Conservation (phyloP, 139 green algal genomes). For the Monoraphidium neglectum region DNA sequence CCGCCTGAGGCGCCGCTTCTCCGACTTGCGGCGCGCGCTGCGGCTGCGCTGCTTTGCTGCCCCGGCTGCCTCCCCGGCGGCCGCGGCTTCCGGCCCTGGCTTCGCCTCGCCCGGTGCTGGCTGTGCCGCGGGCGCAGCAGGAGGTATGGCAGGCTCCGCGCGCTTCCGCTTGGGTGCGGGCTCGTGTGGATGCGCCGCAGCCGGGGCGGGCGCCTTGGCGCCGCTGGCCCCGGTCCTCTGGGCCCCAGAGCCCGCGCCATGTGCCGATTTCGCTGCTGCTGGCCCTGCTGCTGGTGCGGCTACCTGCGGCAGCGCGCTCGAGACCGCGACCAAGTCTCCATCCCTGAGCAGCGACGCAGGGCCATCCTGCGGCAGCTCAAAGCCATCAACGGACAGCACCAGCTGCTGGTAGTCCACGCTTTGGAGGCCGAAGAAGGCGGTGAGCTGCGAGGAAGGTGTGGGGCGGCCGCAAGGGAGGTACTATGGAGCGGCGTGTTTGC, state of each 20-base stretch:
- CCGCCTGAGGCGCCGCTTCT: conserved; percentile 33
- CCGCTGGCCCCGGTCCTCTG: too few species aligned
- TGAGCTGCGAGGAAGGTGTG: too few species aligned
- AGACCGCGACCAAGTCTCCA: conserved; percentile 20
- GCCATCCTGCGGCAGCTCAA: conserved; percentile 5
- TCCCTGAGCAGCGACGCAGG: conserved; percentile 21
- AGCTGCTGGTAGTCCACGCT: background rate
- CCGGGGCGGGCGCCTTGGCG: too few species aligned
- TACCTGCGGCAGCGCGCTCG: background rate
- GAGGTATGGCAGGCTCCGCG: too few species aligned
- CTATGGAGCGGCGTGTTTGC: too few species aligned
- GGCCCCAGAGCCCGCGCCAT: too few species aligned
- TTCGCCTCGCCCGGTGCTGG: conserved; percentile 13
- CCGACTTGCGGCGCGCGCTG: conserved; percentile 44
- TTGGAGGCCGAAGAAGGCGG: too few species aligned
- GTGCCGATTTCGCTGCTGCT: background rate
- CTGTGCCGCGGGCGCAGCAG: too few species aligned
- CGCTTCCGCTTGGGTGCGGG: too few species aligned
- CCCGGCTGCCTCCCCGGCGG: background rate
- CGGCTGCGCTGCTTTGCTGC: conserved; percentile 17
- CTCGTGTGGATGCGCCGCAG: too few species aligned
- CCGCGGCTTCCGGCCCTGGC: too few species aligned
- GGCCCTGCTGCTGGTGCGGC: conserved; percentile 8
- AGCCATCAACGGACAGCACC: conserved; percentile 30
- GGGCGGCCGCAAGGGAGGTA: too few species aligned